A percentile compares a stretch with the other conserved stretches of the same genome.
Conservation (phyloP, 2,329 filamentous ascomycete species). For the Sarocladiaceae sp. region DNA sequence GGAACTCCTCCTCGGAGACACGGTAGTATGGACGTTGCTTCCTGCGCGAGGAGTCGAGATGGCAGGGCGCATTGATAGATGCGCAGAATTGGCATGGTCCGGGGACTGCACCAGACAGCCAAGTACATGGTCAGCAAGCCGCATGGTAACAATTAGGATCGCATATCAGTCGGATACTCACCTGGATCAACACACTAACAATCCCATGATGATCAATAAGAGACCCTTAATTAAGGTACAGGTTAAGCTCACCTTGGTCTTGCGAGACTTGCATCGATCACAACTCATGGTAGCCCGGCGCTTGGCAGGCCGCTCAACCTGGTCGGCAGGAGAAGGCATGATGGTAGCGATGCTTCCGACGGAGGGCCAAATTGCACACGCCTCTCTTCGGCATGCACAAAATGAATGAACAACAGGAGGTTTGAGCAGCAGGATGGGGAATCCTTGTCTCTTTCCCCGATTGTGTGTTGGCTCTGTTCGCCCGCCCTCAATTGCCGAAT, state of each 20-base stretch:
- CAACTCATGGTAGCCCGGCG: constrained; percentile 4
- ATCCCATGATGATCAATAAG: background rate
- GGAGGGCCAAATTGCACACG: background rate
- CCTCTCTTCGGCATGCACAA: background rate
- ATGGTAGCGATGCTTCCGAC: background rate
- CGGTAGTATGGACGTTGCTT: constrained; percentile 7
- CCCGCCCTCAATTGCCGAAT: background rate
- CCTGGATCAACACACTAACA: constrained; percentile 7
- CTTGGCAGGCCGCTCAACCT: background rate
- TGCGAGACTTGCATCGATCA: constrained; percentile 6
- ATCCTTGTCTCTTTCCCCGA: background rate
- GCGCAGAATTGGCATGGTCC: constrained; percentile 1
- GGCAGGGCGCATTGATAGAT: constrained; percentile 1
- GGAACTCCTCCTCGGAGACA: constrained; percentile 7
- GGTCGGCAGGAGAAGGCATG: background rate
- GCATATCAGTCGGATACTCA: too few relatives aligned
- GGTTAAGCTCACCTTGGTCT: constrained; percentile 1
- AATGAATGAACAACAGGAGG: background rate
- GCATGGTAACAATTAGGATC: too few relatives aligned
- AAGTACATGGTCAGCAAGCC: too few relatives aligned
- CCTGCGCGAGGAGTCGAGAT: constrained; percentile 4
- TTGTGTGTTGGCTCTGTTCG: too few relatives aligned
- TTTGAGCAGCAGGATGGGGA: background rate
- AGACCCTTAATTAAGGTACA: background rate
- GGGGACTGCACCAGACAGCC: background rate